Evolutionary conservation across 176 grass and related monocot genomes (phyloP), one percentile per base, ranked within the genome.

Genomic region (Phyllostachys edulis): DNA sequence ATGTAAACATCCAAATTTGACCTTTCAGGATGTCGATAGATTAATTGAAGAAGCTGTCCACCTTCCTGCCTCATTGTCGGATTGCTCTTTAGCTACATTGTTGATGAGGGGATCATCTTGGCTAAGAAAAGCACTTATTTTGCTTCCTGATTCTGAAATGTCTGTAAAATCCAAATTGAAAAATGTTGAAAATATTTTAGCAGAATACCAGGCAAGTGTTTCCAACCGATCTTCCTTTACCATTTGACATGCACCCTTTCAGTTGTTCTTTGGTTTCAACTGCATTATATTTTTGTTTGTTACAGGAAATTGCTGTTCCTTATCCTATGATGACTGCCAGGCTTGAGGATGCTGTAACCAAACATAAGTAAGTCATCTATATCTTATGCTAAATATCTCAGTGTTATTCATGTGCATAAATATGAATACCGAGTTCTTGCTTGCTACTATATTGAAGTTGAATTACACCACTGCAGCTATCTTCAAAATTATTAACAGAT

Each of bases 21-120:
- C 46, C 52, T 80, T 92, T 80, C 84, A 97, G 92, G 92, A 94
- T 77, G 88, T 92, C 79, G 95, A 91, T 87, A 84, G 63, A 88
- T 88, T 88, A 91, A 76, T 93, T 74, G 81, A 89, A 86, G 92
- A 86, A 83, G 79, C 75, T 49, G 81, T 79, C 74, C 71, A 77
- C 67, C 78, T 89, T 88, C 88, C 80, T 42, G 78, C 64, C 38
- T 80, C 72, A 9, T 86, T 88, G 44, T 81, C 24, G 54, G 80
- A 59, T 66, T 86, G 71, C 73, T 49, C 76, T 79, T 85, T 94
- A 69, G 84, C 47, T 71, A 78, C 71, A 75, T 21, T 79, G 63
- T 87, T 97, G 80, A 77, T 79, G 50, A 80, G 52, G 27, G 92
- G 88, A 78, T 89, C 80, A 23, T 90, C 50, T 47, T 97, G 92